Percentiles rank a stretch among this genome's conserved stretches.
Evolutionary conservation across 2,329 filamentous ascomycete species (phyloP).

Genomic region (Zasmidium citrigriseum): DNA sequence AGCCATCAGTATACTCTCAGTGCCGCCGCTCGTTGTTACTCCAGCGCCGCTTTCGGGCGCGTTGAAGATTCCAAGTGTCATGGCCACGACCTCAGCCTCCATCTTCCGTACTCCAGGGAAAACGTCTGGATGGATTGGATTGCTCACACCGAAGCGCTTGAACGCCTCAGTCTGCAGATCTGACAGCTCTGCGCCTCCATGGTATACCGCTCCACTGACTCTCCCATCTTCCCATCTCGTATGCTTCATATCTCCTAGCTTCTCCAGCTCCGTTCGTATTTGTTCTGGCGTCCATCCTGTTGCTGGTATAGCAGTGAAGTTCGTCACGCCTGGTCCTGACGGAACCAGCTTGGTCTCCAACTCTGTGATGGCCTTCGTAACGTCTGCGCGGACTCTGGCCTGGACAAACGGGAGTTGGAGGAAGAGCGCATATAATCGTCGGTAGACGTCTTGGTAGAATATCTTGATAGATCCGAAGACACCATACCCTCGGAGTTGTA

Average conservation of each 20-base stretch:
- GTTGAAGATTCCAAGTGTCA: conserved; percentile 80
- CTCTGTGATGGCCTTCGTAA: conserved; percentile 76
- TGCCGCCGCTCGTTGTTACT: conserved; percentile 88
- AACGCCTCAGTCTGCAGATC: conserved; percentile 90
- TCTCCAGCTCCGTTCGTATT: conserved; percentile 75
- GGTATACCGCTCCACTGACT: conserved; percentile 94
- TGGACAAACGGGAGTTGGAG: conserved; percentile 84
- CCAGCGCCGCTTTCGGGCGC: conserved; percentile 82
- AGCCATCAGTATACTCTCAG: conserved; percentile 96
- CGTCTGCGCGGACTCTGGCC: conserved; percentile 79
- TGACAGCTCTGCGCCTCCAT: conserved; percentile 80
- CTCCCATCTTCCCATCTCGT: conserved; percentile 95
- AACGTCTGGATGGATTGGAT: conserved; percentile 96
- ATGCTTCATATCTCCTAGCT: conserved; percentile 83
- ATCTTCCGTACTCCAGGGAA: conserved; percentile 98
- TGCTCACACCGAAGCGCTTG: conserved; percentile 89
- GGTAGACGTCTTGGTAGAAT: conserved; percentile 70
- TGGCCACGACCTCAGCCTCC: conserved; percentile 96
- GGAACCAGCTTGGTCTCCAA: conserved; percentile 83
- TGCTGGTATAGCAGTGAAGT: conserved; percentile 75
- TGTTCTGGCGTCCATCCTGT: conserved; percentile 80
- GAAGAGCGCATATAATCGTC: conserved; percentile 81
- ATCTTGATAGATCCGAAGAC: conserved; percentile 75
- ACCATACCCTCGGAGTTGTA: conserved; percentile 87
- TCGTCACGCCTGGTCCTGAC: conserved; percentile 66